Evolutionary conservation across 306 rosid genomes (phyloP).

Genomic region (Vigna hirtella): DNA sequence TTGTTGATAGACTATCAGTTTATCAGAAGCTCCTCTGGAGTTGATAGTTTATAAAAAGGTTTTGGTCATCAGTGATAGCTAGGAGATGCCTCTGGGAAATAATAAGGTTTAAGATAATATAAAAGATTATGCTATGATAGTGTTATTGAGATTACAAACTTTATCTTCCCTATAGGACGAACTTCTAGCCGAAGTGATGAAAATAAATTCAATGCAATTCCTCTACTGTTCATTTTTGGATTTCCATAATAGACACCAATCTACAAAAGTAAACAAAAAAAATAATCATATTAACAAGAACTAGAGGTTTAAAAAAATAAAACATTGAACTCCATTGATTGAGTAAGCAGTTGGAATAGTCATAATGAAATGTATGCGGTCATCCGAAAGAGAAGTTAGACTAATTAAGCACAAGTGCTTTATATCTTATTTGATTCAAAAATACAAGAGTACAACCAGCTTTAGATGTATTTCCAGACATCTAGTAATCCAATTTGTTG

Average conservation of each 20-base stretch:
- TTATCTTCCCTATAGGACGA: slow-evolving; percentile 94
- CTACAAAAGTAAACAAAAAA: slow-evolving; percentile 54
- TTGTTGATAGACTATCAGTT: too few species aligned
- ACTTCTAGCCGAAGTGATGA: slow-evolving; percentile 97
- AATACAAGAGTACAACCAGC: slow-evolving; percentile 98
- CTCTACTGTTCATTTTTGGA: slow-evolving; percentile 99
- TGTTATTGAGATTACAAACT: slow-evolving; percentile 81
- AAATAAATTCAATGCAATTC: slow-evolving; percentile 96
- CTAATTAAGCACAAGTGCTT: slow-evolving; percentile 61
- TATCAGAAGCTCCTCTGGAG: too few species aligned
- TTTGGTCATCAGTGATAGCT: too few species aligned
- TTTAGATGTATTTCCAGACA: slow-evolving; percentile 99
- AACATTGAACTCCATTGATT: slow-evolving; percentile 20
- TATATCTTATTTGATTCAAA: slow-evolving; percentile 96
- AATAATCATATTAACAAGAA: slow-evolving; percentile 36
- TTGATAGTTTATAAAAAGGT: too few species aligned
- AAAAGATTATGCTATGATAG: slow-evolving; percentile 22
- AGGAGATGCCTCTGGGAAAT: neutral
- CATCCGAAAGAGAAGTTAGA: slow-evolving; percentile 9
- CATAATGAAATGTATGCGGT: slow-evolving; percentile 7
- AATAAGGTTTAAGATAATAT: slow-evolving; percentile 29
- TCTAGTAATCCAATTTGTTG: slow-evolving; percentile 99
- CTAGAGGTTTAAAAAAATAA: neutral
- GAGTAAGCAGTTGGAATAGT: slow-evolving; percentile 12
- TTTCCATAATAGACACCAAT: slow-evolving; percentile 98